Evolutionary conservation across 73 alveolate genomes (phyloP).

Genomic region (Blepharisma japonicum): DNA sequence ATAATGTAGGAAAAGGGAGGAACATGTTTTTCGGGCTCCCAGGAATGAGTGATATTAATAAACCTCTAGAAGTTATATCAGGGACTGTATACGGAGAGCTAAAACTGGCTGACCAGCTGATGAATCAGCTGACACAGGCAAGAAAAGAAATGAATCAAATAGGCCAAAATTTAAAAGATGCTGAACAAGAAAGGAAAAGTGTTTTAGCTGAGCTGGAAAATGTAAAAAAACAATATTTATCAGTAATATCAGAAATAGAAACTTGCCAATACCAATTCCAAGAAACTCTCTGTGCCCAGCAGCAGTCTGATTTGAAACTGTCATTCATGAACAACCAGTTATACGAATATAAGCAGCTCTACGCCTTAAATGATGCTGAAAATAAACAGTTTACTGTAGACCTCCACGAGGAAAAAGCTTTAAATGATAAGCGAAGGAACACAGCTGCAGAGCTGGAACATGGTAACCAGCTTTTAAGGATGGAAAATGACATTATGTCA

Average conservation of each 20-base stretch:
- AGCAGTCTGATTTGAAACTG: not conserved
- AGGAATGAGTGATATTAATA: slow-evolving; percentile 2
- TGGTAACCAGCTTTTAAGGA: slow-evolving; percentile 33
- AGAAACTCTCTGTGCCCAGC: not conserved
- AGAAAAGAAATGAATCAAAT: slow-evolving; percentile 10
- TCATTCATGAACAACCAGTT: not conserved
- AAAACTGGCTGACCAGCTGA: slow-evolving; percentile 51
- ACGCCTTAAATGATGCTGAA: slow-evolving; percentile 6
- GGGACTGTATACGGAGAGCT: slow-evolving; percentile 60
- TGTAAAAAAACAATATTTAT: slow-evolving; percentile 9
- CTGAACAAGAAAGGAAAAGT: slow-evolving; percentile 16
- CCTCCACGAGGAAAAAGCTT: slow-evolving; percentile 46
- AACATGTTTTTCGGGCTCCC: not conserved
- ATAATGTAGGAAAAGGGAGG: slow-evolving; percentile 32
- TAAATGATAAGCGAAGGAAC: slow-evolving; percentile 48
- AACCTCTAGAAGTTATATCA: slow-evolving; percentile 23
- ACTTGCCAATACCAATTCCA: not conserved
- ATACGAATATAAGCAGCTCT: not conserved
- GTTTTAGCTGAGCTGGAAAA: slow-evolving; percentile 29
- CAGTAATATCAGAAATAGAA: not conserved
- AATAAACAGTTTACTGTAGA: slow-evolving; percentile 16
- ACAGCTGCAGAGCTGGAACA: slow-evolving; percentile 54
- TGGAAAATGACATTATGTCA: slow-evolving; percentile 68
- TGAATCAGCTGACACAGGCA: slow-evolving; percentile 10
- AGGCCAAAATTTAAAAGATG: slow-evolving; percentile 2